Evolutionary conservation across 352 stramenopile species (phyloP), one percentile per base, ranked within the genome.

Genomic region (Globisporangium cylindrosporum): DNA sequence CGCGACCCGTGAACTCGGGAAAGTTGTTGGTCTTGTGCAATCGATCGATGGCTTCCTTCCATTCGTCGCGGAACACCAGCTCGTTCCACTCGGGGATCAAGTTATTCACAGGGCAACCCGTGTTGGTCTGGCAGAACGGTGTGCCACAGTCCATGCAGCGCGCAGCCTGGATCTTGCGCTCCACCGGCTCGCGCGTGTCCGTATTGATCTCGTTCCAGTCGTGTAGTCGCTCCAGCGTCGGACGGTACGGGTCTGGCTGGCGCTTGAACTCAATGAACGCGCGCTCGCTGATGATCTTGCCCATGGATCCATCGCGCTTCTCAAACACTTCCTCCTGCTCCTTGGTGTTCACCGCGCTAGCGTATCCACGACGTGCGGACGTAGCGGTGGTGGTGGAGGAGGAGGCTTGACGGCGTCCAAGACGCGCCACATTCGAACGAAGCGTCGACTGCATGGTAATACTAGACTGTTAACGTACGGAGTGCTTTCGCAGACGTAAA

Each of bases 21-120:
- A 99, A 99, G 84, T 99, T 99, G 86, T 99, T 99, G 66, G 97
- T 99, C 81, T 98, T 97, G 82, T 98, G 95, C 67, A 99, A 81
- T 2, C 95, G 88, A 61, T 98, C 90, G 74, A 97, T 98, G 36
- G 97, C 97, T 69, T 99, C 96, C 64, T 93, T 88, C 96, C 96
- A 99, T 75, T 98, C 94, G 70, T 97, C 94, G 64, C 98, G 96
- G 82, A 94, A 98, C 38, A 99, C 97, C 14, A 99, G 83, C 71
- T 98, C 97, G 79, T 99, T 99, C 96, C 96, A 99, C 83, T 99
- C 97, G 2, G 97, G 97, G 70, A 99, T 99, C 22, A 99, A 79
- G 75, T 99, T 99, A 82, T 98, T 97, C 22, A 99, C 93, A 25
- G 97, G 97, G 72, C 97, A 99, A 58, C 97, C 97, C 49, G 96